These are phyloP conservation scores for Botryotinia calthae DNA, from an alignment of 2,329 filamentous ascomycete species.

Conservation along the genomic window DNA sequence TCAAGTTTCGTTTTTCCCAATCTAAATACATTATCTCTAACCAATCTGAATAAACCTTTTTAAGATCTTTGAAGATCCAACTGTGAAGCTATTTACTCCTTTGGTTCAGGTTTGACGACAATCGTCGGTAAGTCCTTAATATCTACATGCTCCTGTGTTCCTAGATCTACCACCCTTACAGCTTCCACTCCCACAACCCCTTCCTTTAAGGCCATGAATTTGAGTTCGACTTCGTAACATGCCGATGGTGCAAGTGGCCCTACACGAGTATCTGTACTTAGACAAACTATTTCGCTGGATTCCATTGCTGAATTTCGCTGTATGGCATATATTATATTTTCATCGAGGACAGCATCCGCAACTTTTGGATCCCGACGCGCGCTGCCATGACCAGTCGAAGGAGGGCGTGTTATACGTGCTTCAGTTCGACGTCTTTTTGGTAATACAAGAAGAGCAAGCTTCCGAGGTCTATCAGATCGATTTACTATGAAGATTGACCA, in stretches of 20 bases:
- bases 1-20: neutral
- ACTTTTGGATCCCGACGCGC: constrained; percentile 40
- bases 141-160: constrained; percentile 73
- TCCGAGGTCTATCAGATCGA: constrained; percentile 59
- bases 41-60: neutral
- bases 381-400: constrained; percentile 46
- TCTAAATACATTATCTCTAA: neutral
- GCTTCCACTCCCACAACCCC: constrained; percentile 71
- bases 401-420: constrained; percentile 44
- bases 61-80: neutral
- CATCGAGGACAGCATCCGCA: constrained; percentile 68
- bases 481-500: constrained; percentile 79
- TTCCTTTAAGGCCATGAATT: constrained; percentile 64
- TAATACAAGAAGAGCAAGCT: constrained; percentile 67
- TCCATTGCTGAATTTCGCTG: constrained; percentile 65
- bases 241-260: constrained; percentile 70
- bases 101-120: constrained; percentile 44
- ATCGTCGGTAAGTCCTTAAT: constrained; percentile 71
- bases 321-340: constrained; percentile 68
- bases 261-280: constrained; percentile 71
- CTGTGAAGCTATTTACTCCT: neutral
- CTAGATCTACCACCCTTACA: constrained; percentile 69
- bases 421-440: constrained; percentile 62
- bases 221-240: constrained; percentile 71
- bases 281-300: constrained; percentile 65